phyloP scores from a whole-genome alignment of 1,139 yeast species.

The Maudiozyma humilis region DNA sequence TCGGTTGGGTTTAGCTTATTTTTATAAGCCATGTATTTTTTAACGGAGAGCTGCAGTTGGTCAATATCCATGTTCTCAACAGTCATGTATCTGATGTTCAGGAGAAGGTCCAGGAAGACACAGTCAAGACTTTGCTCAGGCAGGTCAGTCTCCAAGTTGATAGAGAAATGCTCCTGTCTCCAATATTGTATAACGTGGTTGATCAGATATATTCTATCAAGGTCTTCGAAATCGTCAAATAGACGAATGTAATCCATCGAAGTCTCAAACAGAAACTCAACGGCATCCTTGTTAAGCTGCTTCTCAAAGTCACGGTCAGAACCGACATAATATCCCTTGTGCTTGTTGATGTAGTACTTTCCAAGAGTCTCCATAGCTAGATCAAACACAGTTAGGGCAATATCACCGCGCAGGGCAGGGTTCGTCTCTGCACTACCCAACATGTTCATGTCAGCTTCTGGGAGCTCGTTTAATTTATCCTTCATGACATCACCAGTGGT shows the following conservation, averaged over 20 bases:
- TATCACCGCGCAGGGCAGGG: constrained; percentile 86
- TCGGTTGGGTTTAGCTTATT: constrained; percentile 34
- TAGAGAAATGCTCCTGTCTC: constrained; percentile 27
- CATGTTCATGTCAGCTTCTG: constrained; percentile 82
- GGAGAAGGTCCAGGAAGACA: constrained; percentile 49
- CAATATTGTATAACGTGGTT: constrained; percentile 54
- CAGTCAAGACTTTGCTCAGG: constrained; percentile 34
- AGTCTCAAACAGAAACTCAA: constrained; percentile 37
- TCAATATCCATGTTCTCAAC: constrained; percentile 36
- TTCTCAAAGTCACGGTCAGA: constrained; percentile 21
- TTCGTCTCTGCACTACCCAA: constrained; percentile 79
- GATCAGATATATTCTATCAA: constrained; percentile 61
- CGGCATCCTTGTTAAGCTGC: constrained; percentile 22
- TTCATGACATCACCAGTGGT: constrained; percentile 46
- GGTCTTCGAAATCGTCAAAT: constrained; percentile 58
- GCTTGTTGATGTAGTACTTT: constrained; percentile 26
- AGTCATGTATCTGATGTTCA: constrained; percentile 53
- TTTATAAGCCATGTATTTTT: constrained; percentile 59
- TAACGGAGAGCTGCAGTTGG: constrained; percentile 58
- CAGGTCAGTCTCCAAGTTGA: constrained; percentile 17
- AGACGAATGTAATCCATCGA: constrained; percentile 43
- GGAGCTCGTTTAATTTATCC: constrained; percentile 60
- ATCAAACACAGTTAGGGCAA: constrained; percentile 76
- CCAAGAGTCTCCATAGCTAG: constrained; percentile 50
- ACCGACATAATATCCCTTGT: constrained; percentile 28